Base-by-base conservation (phyloP, 2,329 filamentous ascomycete genomes). In the Colletotrichum sojae region DNA sequence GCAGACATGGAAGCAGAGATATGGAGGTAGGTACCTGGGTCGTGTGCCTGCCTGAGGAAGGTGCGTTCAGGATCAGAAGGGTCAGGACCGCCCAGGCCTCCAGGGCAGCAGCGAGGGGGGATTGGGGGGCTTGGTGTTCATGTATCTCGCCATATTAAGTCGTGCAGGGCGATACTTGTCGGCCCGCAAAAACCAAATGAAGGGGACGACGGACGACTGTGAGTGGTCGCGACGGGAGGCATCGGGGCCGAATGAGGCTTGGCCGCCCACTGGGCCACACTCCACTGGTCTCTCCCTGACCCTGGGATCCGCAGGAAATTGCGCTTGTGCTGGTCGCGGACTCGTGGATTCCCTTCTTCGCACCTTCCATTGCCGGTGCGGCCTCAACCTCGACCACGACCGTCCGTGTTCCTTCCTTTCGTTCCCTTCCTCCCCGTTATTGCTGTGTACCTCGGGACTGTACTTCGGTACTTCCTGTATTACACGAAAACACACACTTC, bases 251-350 rank as follows among this genome's bases (percentile, higher is more conserved):
- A 65, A 65, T 20, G 40, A 27, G 61, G 65, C 65, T 65, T 59
- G 61, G 61, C 45, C 53, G 62, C 31, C 54, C 53, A 58, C 60
- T 49, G 8, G 18, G 36, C 58, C 45, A 46, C 45, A 16, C 18
- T 49, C n/a, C 46, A 20, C 18, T 22, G 46, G n/a, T 18, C 20
- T 49, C 16, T 15, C 40, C 40, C 16, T 15, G 40, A 13, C 13
- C 60, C 55, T 48, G 25, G 48, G 48, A n/a, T 52, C 48, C 40
- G 52, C 52, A 56, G 59, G 64, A 67, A 63, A 63, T 67, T 56
- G 59, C 59, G 63, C 63, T 63, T 67, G 64, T 63, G 46, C 57
- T 15, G 39, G 49, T 39, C 18, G n/a, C 25, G 12, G 22, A 25
- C 46, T 49, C 20, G 12, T 20, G n/a, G 12, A 25, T 25, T 25